Evolutionary conservation across 2,329 filamentous ascomycete genomes (phyloP).

Genomic region (Davidsoniella eucalypti): DNA sequence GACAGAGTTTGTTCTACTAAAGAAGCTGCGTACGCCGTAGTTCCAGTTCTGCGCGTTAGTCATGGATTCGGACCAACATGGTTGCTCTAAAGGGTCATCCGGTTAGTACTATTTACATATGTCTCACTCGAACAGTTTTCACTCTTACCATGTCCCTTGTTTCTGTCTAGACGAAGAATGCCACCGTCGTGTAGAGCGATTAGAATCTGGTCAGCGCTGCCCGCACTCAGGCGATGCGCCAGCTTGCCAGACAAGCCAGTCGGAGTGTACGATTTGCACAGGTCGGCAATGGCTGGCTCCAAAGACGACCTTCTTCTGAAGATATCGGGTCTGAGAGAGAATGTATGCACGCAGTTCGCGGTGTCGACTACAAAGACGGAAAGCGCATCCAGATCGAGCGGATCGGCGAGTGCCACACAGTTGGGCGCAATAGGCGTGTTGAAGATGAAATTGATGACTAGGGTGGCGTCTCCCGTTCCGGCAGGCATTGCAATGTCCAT

Average conservation of each 20-base stretch:
- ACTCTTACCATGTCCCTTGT: constrained; percentile 28
- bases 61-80: constrained; percentile 51
- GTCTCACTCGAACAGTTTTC: not conserved
- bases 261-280: constrained; percentile 58
- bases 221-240: constrained; percentile 65
- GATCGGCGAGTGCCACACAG: constrained; percentile 71
- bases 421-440: constrained; percentile 53
- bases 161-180: constrained; percentile 53
- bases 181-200: constrained; percentile 69
- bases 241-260: constrained; percentile 61
- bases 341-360: constrained; percentile 63
- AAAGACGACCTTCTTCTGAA: constrained; percentile 55
- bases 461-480: constrained; percentile 49
- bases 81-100: constrained; percentile 15
- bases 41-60: constrained; percentile 61
- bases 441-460: constrained; percentile 67
- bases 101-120: no score
- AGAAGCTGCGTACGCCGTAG: constrained; percentile 46
- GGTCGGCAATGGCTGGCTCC: constrained; percentile 58
- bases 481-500: constrained; percentile 49
- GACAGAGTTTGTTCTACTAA: constrained; percentile 47
- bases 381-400: constrained; percentile 59
- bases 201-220: constrained; percentile 56
- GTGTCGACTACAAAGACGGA: constrained; percentile 67
- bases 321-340: constrained; percentile 68